Evolutionary conservation across 108 stramenopile species (phyloP).

Genomic region (Nitzschia palea): DNA sequence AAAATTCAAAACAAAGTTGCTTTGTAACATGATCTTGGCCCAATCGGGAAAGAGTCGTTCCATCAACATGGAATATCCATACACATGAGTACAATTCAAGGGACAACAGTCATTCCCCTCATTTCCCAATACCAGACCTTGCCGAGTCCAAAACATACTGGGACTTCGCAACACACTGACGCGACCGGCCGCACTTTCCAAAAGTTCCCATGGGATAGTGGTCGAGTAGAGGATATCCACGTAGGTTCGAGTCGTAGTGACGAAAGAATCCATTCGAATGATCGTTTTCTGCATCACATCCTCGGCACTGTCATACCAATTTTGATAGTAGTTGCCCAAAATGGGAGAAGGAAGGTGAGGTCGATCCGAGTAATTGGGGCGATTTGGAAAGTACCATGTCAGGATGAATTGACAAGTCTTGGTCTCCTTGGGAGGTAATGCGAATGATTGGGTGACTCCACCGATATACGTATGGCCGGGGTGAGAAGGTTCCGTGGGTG

Average conservation of each 20-base stretch:
- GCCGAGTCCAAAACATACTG: slow-evolving; percentile 19
- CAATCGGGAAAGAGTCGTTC: slow-evolving; percentile 8
- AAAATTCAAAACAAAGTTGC: slow-evolving; percentile 16
- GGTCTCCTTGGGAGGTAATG: not conserved
- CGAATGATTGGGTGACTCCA: slow-evolving; percentile 8
- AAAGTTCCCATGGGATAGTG: slow-evolving; percentile 16
- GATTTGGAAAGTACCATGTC: slow-evolving; percentile 20
- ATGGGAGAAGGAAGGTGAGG: slow-evolving; percentile 5
- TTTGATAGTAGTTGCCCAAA: slow-evolving; percentile 7
- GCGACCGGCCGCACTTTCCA: slow-evolving; percentile 12
- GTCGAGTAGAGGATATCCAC: slow-evolving; percentile 13
- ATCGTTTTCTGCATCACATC: not conserved
- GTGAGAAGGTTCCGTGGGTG: slow-evolving; percentile 1
- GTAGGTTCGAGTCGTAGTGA: slow-evolving; percentile 6
- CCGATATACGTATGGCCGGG: slow-evolving; percentile 10
- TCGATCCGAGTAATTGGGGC: slow-evolving; percentile 3
- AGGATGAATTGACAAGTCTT: not conserved
- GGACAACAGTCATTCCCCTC: slow-evolving; percentile 12
- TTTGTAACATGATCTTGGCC: slow-evolving; percentile 7
- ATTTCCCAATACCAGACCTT: slow-evolving; percentile 17
- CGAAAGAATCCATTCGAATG: not conserved
- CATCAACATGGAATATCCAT: slow-evolving; percentile 17
- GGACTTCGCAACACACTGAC: slow-evolving; percentile 5
- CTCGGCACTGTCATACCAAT: slow-evolving; percentile 5
- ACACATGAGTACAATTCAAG: slow-evolving; percentile 15